Conservation (phyloP, 176 grass and related monocot genomes). For the Phoenix roebelenii region DNA sequence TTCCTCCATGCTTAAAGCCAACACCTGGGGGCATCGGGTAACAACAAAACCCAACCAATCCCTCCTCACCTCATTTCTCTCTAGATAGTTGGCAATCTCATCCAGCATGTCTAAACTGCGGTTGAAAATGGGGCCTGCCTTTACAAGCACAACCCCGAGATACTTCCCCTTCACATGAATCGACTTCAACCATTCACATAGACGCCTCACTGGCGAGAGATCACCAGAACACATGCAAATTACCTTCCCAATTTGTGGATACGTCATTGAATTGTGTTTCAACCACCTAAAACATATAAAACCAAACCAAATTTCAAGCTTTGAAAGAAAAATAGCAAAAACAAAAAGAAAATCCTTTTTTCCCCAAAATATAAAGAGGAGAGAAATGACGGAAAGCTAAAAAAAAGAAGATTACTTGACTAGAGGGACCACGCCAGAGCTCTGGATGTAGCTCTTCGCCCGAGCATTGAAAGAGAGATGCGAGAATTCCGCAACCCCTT, state of each 20-base stretch:
- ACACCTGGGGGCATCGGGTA: slow-evolving; percentile 58
- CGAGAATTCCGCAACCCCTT: slow-evolving; percentile 47
- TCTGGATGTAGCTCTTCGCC: slow-evolving; percentile 48
- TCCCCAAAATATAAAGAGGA: neutral
- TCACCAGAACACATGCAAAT: slow-evolving; percentile 57
- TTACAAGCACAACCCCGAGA: slow-evolving; percentile 59
- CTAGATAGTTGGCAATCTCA: slow-evolving; percentile 44
- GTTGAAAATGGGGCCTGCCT: slow-evolving; percentile 38
- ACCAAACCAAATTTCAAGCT: neutral
- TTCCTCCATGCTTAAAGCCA: slow-evolving; percentile 49
- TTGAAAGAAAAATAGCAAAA: neutral
- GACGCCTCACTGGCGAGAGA: slow-evolving; percentile 52
- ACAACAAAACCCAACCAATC: slow-evolving; percentile 81
- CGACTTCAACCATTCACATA: slow-evolving; percentile 65
- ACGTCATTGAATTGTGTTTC: slow-evolving; percentile 86
- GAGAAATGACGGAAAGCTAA: neutral
- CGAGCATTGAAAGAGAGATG: slow-evolving; percentile 84
- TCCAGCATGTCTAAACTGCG: slow-evolving; percentile 56
- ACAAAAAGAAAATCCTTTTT: neutral
- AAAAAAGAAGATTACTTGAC: slow-evolving; percentile 56
- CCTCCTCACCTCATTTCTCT: slow-evolving; percentile 56
- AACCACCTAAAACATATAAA: slow-evolving; percentile 63
- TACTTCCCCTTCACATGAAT: slow-evolving; percentile 73
- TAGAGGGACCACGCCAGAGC: slow-evolving; percentile 48
- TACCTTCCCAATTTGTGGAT: slow-evolving; percentile 69